These are phyloP conservation scores for Ceratobasidium sp. DNA, from an alignment of 1,284 basidiomycete genomes.

Conservation along the genomic window DNA sequence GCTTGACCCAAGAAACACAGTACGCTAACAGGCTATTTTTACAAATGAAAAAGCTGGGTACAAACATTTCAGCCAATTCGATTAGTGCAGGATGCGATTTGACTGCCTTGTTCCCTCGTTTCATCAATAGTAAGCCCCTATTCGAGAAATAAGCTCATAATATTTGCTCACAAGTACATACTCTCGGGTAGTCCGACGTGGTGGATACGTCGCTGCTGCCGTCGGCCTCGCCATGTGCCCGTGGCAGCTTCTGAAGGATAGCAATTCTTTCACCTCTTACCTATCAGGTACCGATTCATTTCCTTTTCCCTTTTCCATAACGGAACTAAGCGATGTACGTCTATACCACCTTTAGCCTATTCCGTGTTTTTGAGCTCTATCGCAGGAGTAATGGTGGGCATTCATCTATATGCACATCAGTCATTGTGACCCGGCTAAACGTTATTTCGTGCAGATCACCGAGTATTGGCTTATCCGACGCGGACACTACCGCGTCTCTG, in stretches of 20 bases:
- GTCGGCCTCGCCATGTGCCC: slow-evolving; percentile 73
- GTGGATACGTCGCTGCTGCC: slow-evolving; percentile 78
- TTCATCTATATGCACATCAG: background rate
- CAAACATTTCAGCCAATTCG: slow-evolving; percentile 85
- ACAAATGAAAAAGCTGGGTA: slow-evolving; percentile 47
- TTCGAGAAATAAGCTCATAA: background rate
- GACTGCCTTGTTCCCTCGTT: slow-evolving; percentile 79
- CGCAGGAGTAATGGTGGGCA: slow-evolving; percentile 75
- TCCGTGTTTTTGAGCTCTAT: slow-evolving; percentile 84
- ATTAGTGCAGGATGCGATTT: slow-evolving; percentile 86
- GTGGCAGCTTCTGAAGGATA: slow-evolving; percentile 61
- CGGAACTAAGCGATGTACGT: background rate
- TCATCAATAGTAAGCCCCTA: slow-evolving; percentile 58
- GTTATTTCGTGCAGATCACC: slow-evolving; percentile 57
- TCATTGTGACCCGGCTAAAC: background rate
- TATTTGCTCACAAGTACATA: slow-evolving; percentile 21
- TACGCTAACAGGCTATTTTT: background rate
- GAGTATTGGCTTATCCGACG: slow-evolving; percentile 83
- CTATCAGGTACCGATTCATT: slow-evolving; percentile 56
- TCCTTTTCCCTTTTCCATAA: background rate
- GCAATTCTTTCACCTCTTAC: slow-evolving; percentile 82
- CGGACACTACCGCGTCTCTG: slow-evolving; percentile 73
- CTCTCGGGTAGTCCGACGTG: slow-evolving; percentile 77
- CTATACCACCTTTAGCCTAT: slow-evolving; percentile 58
- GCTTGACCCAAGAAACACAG: background rate